These are phyloP conservation scores for Elsinoe fawcettii DNA, from an alignment of 2,329 filamentous ascomycete species.

Conservation along the genomic window DNA sequence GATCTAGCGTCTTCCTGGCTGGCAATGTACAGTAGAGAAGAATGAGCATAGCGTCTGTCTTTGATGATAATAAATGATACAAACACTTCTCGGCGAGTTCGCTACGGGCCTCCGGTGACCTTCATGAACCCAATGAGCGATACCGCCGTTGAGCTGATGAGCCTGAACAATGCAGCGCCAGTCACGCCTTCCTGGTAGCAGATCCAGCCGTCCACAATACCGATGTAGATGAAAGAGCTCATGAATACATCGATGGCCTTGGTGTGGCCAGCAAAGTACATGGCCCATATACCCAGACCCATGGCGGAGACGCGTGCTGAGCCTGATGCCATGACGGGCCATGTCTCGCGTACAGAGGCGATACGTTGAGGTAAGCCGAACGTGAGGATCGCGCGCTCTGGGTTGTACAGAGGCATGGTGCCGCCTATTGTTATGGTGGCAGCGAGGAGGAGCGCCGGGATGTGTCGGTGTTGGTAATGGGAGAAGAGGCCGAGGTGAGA, in stretches of 20 bases:
- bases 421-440: not conserved
- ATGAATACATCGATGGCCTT: not conserved
- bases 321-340: not conserved
- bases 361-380: slow-evolving; percentile 5
- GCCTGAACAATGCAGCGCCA: not conserved
- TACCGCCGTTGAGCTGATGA: not conserved
- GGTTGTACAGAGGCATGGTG: not conserved
- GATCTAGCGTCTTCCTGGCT: not conserved
- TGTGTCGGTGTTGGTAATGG: not conserved
- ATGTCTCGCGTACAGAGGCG: not conserved
- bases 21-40: slow-evolving; percentile 5
- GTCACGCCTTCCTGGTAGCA: slow-evolving; percentile 1
- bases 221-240: slow-evolving; percentile 1
- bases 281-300: not conserved
- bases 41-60: slow-evolving; percentile 3
- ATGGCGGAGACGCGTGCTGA: not conserved
- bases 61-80: not conserved
- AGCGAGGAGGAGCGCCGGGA: not conserved
- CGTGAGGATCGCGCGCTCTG: not conserved
- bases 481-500: not conserved
- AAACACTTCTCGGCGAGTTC: not conserved
- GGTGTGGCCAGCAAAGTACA: not conserved
- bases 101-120: not conserved
- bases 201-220: not conserved
- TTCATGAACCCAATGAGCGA: not conserved